Evolutionary conservation across 257 asterid species (phyloP), one percentile per base, ranked within the genome.

Genomic region (Haberlea rhodopensis): DNA sequence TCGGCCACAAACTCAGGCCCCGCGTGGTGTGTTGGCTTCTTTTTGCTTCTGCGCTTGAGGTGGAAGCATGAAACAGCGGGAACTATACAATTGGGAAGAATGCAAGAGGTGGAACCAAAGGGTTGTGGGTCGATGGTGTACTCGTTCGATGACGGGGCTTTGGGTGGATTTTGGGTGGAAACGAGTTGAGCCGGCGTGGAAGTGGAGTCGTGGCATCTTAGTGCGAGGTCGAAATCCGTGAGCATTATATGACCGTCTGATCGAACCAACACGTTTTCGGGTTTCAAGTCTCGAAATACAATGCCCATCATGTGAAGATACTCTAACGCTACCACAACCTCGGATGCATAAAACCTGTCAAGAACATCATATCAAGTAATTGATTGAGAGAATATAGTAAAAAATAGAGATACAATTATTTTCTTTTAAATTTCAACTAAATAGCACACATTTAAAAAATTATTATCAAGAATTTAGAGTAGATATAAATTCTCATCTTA

Each of bases 201-300:
- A 0, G 85, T 80, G 0, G 89, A 84, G 60, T 64, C 80, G 23
- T 87, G 91, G 45, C 95, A 82, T 46, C 78, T 78, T 19, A 87
- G 60, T 0, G 95, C 84, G 22, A 87, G 87, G 68, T 87, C 95
- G 51, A 87, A 87, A 70, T 87, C 91, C 0, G 95, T 87, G 20
- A 87, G 88, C 95, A 84, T 84, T 43, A 87, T 80, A 56, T 87
- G 91, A 8, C 95, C 95, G 29, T 87, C 95, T 0, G 91, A 57
- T 61, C 95, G 73, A 13, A 86, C 86, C 23, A 86, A 52, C 3
- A 86, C 87, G n/a, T 86, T 86, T 75, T 86, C 90, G 4, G 90
- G 95, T 73, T 86, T 86, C 19, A 86, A 84, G 32, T 86, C 90
- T 13, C 95, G 95, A 57, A 84, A 86, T 2, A 84, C 90, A 31